Evolutionary conservation across 106 monocot species (phyloP).

Genomic region (Hemerocallis citrina): DNA sequence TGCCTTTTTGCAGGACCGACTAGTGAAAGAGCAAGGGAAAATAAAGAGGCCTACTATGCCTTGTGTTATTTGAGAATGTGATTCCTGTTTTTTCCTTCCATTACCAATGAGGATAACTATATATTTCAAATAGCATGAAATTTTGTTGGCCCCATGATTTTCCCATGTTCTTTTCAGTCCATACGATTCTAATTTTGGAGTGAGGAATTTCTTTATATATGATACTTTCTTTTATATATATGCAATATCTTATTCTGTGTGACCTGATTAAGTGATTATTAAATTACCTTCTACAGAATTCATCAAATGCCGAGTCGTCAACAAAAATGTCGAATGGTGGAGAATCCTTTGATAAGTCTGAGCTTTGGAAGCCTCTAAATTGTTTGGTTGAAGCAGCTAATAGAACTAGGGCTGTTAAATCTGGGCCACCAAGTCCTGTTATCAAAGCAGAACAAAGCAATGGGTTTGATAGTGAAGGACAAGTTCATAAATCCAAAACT

Average conservation of each 20-base stretch:
- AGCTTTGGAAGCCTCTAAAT: conserved; percentile 81
- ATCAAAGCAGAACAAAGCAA: conserved; percentile 37
- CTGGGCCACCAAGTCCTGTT: conserved; percentile 25
- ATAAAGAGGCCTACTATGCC: no score
- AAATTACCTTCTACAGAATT: conserved; percentile 27
- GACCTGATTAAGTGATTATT: background rate
- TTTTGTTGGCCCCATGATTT: no score
- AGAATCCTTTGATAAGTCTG: conserved; percentile 42
- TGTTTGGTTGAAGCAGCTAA: conserved; percentile 84
- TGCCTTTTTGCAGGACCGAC: conserved; percentile 22
- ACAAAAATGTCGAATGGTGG: conserved; percentile 11
- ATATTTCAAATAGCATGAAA: no score
- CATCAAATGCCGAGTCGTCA: conserved; percentile 40
- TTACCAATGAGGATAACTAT: no score
- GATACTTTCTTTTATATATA: background rate
- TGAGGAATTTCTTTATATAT: no score
- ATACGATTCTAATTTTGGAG: no score
- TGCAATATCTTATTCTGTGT: no score
- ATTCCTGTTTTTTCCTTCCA: no score
- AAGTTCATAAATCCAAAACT: conserved; percentile 14
- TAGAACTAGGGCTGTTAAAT: conserved; percentile 51
- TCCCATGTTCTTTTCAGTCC: no score
- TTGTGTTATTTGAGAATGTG: no score
- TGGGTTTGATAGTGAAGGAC: conserved; percentile 14
- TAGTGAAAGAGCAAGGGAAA: conserved; percentile 20